Evolutionary conservation across 345 rosid species (phyloP).

Genomic region (Noccaea caerulescens): DNA sequence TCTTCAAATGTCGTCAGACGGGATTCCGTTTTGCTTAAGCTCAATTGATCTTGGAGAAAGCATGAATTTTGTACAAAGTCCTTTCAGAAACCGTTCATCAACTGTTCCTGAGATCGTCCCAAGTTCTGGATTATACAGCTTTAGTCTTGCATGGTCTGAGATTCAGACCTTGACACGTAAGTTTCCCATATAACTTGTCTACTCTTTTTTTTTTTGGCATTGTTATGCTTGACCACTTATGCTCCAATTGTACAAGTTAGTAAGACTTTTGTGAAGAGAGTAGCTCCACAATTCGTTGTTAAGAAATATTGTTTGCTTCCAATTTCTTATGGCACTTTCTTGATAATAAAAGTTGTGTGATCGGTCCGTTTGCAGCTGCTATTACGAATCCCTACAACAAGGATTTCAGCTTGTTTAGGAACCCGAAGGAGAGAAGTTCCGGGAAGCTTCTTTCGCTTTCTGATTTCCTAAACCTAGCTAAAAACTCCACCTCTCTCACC

Average conservation of each 20-base stretch:
- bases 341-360: background rate
- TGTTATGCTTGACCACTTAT: conserved; percentile 12
- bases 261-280: conserved; percentile 3
- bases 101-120: conserved; percentile 51
- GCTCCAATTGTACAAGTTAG: background rate
- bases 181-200: conserved; percentile 37
- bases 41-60: conserved; percentile 62
- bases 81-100: conserved; percentile 46
- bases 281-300: background rate
- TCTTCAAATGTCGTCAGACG: conserved; percentile 82
- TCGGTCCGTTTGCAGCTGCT: conserved; percentile 52
- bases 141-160: conserved; percentile 69
- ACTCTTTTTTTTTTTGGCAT: background rate
- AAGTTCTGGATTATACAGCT: conserved; percentile 58
- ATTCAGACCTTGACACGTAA: conserved; percentile 68
- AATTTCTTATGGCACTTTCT: conserved; percentile 1
- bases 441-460: conserved; percentile 61
- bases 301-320: background rate
- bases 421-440: conserved; percentile 55
- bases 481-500: conserved; percentile 56
- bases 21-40: conserved; percentile 66
- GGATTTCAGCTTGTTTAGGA: conserved; percentile 52
- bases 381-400: conserved; percentile 56
- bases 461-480: conserved; percentile 71
- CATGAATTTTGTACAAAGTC: conserved; percentile 51